Evolutionary conservation across 225 moss, liverwort and hornwort genomes (phyloP).

Genomic region (Sphagnum tenellum): DNA sequence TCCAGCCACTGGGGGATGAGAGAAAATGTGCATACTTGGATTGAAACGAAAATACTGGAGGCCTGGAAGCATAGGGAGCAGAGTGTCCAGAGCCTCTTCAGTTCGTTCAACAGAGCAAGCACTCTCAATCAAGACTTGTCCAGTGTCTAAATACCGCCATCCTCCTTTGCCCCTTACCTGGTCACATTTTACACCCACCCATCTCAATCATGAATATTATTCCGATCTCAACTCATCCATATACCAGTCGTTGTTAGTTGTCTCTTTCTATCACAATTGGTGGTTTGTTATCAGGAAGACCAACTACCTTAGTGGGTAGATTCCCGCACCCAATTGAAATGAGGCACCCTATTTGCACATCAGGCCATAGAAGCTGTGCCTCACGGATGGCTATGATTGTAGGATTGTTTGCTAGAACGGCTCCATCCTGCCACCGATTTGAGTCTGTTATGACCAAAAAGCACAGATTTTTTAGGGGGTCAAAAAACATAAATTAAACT

Average conservation of each 20-base stretch:
- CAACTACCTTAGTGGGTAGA: constrained; percentile 70
- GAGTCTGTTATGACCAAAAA: constrained; percentile 33
- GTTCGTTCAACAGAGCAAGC: constrained; percentile 96
- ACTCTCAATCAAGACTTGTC: constrained; percentile 99
- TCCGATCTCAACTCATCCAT: too few species aligned
- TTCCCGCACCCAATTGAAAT: constrained; percentile 93
- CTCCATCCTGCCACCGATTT: constrained; percentile 99
- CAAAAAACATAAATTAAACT: too few species aligned
- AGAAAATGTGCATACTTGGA: constrained; percentile 51
- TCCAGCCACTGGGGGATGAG: too few species aligned
- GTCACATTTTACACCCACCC: constrained; percentile 12
- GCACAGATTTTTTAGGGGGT: too few species aligned
- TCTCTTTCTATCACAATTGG: too few species aligned
- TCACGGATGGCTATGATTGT: constrained; percentile 95
- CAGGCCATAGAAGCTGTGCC: constrained; percentile 98
- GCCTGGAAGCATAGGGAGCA: constrained; percentile 85
- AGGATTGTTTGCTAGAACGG: constrained; percentile 97
- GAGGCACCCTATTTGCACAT: constrained; percentile 79
- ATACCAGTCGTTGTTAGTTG: too few species aligned
- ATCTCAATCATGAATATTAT: neutral
- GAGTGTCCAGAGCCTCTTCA: constrained; percentile 97
- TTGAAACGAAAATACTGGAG: constrained; percentile 98
- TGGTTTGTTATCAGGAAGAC: neutral
- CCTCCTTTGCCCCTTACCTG: constrained; percentile 97
- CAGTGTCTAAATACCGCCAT: constrained; percentile 98